These are phyloP conservation scores for Lasiosphaeria miniovina DNA, from an alignment of 495 filamentous ascomycete species.

Conservation along the genomic window DNA sequence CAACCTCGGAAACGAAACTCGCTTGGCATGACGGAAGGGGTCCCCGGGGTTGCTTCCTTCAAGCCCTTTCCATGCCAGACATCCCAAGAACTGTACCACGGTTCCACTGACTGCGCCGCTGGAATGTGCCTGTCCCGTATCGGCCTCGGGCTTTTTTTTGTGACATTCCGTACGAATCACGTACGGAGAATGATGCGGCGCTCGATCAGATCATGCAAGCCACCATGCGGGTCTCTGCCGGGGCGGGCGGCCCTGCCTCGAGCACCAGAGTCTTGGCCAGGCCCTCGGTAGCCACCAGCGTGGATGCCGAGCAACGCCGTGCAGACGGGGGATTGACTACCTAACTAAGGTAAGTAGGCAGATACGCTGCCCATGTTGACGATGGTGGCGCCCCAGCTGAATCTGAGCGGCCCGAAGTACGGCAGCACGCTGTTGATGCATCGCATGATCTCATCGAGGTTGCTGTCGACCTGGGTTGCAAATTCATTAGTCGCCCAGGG, in stretches of 20 bases:
- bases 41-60: no score
- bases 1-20: background rate
- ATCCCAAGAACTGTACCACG: background rate
- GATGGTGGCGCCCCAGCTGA: conserved; percentile 1
- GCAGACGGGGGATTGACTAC: conserved; percentile 1
- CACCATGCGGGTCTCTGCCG: background rate
- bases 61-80: background rate
- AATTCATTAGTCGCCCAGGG: background rate
- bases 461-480: background rate
- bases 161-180: background rate
- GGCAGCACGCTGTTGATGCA: conserved; percentile 1
- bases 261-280: conserved; percentile 2
- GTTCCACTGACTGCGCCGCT: background rate
- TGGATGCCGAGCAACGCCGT: conserved; percentile 3
- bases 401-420: background rate
- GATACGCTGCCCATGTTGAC: conserved; percentile 3
- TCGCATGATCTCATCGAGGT: background rate
- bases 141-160: conserved; percentile 4
- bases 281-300: background rate
- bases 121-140: background rate
- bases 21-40: background rate
- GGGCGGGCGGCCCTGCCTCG: background rate
- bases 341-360: no score
- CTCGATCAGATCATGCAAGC: no score
- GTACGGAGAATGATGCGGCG: background rate